A percentile compares a stretch with the other conserved stretches of the same genome.
phyloP scores from a whole-genome alignment of 345 rosid genomes.

The Citrus unshiu region DNA sequence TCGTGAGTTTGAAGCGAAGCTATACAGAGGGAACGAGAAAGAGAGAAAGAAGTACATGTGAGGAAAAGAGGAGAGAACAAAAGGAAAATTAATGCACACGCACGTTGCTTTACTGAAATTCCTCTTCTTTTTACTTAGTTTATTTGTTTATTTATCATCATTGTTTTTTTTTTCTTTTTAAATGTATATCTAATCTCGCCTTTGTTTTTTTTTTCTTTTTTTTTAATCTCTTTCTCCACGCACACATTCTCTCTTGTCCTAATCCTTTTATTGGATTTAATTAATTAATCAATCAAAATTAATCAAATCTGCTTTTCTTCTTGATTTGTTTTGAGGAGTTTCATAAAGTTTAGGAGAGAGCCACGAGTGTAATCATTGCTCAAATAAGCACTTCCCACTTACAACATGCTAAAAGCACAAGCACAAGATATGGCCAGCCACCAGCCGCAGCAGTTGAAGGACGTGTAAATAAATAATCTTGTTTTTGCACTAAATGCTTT shows the following conservation, averaged over 20 bases:
- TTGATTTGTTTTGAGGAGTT: constrained; percentile 9
- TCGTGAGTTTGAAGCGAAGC: constrained; percentile 36
- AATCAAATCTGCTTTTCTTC: constrained; percentile 19
- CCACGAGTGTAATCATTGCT: constrained; percentile 53
- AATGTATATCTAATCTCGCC: constrained; percentile 4
- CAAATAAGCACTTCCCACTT: constrained; percentile 42
- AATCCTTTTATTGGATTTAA: constrained; percentile 7
- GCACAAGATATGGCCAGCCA: neutral
- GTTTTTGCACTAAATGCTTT: neutral
- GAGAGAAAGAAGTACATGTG: constrained; percentile 3
- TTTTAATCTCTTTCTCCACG: neutral
- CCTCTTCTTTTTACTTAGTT: constrained; percentile 1
- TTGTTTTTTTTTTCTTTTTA: neutral
- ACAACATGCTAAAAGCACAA: constrained; percentile 14
- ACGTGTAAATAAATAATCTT: neutral
- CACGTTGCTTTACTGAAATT: constrained; percentile 17
- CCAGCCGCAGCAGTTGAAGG: neutral
- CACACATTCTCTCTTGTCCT: constrained; percentile 17
- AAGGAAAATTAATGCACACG: constrained; percentile 21
- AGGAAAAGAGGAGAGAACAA: neutral
- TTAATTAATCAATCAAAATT: constrained; percentile 2
- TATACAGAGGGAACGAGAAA: neutral
- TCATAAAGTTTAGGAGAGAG: constrained; percentile 29
- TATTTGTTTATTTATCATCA: neutral
- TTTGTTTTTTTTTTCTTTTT: neutral